Base-by-base conservation (phyloP, 257 asterid species). In the Petrea volubilis region DNA sequence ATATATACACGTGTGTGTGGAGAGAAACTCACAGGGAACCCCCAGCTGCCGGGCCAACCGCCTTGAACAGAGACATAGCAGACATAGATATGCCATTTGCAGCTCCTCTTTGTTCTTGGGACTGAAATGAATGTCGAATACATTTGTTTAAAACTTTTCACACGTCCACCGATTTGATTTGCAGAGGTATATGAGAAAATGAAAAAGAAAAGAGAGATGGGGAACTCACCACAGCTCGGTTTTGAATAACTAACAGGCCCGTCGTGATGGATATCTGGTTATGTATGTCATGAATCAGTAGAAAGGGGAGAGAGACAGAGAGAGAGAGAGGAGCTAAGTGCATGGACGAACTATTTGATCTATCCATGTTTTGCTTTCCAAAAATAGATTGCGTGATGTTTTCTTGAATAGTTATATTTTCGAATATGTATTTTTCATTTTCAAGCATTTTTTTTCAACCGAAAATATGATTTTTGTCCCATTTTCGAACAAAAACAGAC, bases 21-120 rank as follows among this genome's bases (percentile, higher is more conserved):
- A 67, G 77, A 29, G 79, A 9, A 59, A 85, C 98, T 86, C 77
- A 92, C 98, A 90, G 7, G 68, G 88, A 79, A 66, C 98, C 98
- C 17, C 92, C 98, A n/a, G 79, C 91, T 12, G 96, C 97, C 33
- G 97, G 98, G 46, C 97, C 98, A 1, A 81, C 53, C 24, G 94
- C 85, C 83, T 90, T 92, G 36, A 83, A 86, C n/a, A 90, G 80
- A 14, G 98, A 92, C 98, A 92, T 92, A 38, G 85, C 84, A 5
- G 97, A 74, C 96, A 92, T 92, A 55, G 98, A 81, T 82, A 92
- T 77, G 64, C 96, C 98, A 72, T 92, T 90, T 76, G 97, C 97
- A 76, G 87, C 86, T 74, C 97, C 98, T 67, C 98, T 75, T 61
- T 81, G 94, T 72, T 90, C 85, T 66, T 83, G 95, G 53, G 86